These are phyloP conservation scores for Oryza rufipogon DNA, from an alignment of 176 grass and related monocot genomes.

Conservation along the genomic window DNA sequence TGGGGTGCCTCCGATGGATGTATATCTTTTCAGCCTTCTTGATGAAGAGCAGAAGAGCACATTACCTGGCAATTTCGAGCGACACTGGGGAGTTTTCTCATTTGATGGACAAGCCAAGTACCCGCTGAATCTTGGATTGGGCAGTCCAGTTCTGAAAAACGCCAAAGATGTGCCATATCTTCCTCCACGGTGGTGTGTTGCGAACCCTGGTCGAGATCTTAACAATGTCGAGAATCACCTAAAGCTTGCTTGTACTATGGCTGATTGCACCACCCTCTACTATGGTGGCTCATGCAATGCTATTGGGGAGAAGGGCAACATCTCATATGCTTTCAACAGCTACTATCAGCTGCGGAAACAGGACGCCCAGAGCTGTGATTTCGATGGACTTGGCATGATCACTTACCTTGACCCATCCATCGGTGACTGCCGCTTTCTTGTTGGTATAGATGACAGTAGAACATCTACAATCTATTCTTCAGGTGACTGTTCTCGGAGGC, in stretches of 20 bases:
- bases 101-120: conserved; percentile 98
- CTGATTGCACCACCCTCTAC: conserved; percentile 83
- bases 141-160: conserved; percentile 67
- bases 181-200: conserved; percentile 83
- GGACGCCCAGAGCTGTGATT: conserved; percentile 78
- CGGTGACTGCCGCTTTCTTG: conserved; percentile 84
- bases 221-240: conserved; percentile 63
- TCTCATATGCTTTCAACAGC: conserved; percentile 95
- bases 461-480: neutral
- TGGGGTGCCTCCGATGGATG: conserved; percentile 69
- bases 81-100: conserved; percentile 92
- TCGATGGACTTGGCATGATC: conserved; percentile 77
- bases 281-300: conserved; percentile 83
- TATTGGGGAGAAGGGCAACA: conserved; percentile 82
- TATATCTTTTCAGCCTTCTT: conserved; percentile 89
- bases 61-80: conserved; percentile 86
- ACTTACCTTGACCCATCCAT: conserved; percentile 85
- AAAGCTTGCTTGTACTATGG: conserved; percentile 74
- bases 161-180: conserved; percentile 84
- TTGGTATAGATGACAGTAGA: conserved; percentile 30
- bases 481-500: neutral
- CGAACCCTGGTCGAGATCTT: conserved; percentile 56
- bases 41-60: conserved; percentile 85
- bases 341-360: conserved; percentile 95
- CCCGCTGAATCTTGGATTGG: conserved; percentile 74